Base-by-base conservation (phyloP, 768 basidiomycete genomes). In the Panus rudis region DNA sequence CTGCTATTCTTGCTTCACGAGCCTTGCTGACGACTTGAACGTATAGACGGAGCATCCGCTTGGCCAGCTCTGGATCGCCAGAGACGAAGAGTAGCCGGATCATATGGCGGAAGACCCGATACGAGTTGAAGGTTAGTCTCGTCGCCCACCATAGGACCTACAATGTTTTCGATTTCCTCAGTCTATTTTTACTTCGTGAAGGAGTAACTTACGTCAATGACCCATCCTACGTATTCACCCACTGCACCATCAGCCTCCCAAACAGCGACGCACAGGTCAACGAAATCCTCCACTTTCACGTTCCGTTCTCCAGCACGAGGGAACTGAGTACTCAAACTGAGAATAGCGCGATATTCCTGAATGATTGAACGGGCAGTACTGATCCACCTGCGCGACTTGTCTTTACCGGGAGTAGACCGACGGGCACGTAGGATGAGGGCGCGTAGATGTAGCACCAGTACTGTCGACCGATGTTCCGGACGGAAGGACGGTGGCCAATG, bases 101-200 rank as follows among this genome's bases (percentile, higher is more conserved):
- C 71, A 97, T 81, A 61, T 96, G 88, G 1, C 93, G 81, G 42
- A 89, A 75, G 6, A 97, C 67, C 7, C 81, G 77, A 47, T 84
- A 84, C 0, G 89, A 93, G 57, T 96, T 92, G 70, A 97, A 96
- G 0, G 94, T 98, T 17, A 92, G 74, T 17, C 84, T 80, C 7
- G 91, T 92, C 1, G 91, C 85, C 91, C 91, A 92, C 86, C 91
- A 94, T 2, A 97, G 72, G 17, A 91, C 75, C 86, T 88, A 59
- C 19, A 32, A 12, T 12, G 23, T 19, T 12, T 23, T 1, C 46
- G 39, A 17, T 24, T 4, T 38, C 23, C 0, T 40, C 32, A 42
- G 21, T 5, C 24, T 6, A n/a, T 27, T 26, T 10, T 16, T 17
- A 37, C 14, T 24, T 8, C 4, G n/a, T 27, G 25, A 32, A 41